These are phyloP conservation scores for Aspergillus panamensis DNA, from an alignment of 495 filamentous ascomycete species.

Conservation along the genomic window DNA sequence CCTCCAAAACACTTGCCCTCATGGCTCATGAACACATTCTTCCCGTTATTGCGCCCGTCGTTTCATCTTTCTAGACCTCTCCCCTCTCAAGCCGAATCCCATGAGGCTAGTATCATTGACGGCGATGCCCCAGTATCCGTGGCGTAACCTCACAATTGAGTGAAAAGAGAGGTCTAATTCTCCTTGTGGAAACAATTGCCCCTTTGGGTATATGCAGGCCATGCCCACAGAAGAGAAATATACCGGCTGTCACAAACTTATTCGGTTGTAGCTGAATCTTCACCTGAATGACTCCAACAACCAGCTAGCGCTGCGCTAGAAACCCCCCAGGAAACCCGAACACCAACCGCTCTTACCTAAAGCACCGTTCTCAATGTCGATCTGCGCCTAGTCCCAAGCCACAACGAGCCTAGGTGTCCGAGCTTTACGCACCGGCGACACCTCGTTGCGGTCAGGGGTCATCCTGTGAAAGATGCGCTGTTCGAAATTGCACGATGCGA, in stretches of 20 bases:
- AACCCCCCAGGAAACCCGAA: too few species aligned
- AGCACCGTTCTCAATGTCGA: background rate
- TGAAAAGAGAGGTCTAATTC: background rate
- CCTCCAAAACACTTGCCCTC: background rate
- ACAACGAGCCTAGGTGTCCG: background rate
- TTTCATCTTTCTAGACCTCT: background rate
- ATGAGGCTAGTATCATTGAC: too few species aligned
- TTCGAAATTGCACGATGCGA: background rate
- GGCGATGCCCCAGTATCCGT: too few species aligned
- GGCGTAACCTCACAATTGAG: background rate
- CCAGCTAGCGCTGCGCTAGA: background rate
- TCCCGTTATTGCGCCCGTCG: background rate
- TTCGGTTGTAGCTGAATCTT: too few species aligned
- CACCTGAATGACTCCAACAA: too few species aligned
- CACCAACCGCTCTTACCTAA: background rate
- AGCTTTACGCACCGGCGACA: background rate
- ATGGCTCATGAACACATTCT: background rate
- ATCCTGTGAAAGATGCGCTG: background rate
- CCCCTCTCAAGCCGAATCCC: too few species aligned
- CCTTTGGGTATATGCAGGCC: background rate
- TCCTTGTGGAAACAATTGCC: background rate
- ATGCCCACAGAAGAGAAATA: too few species aligned
- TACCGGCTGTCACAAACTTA: too few species aligned
- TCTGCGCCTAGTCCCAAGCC: background rate
- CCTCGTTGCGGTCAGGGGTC: background rate